Conservation (phyloP, 2,329 filamentous ascomycete species). For the Neurospora sp. region DNA sequence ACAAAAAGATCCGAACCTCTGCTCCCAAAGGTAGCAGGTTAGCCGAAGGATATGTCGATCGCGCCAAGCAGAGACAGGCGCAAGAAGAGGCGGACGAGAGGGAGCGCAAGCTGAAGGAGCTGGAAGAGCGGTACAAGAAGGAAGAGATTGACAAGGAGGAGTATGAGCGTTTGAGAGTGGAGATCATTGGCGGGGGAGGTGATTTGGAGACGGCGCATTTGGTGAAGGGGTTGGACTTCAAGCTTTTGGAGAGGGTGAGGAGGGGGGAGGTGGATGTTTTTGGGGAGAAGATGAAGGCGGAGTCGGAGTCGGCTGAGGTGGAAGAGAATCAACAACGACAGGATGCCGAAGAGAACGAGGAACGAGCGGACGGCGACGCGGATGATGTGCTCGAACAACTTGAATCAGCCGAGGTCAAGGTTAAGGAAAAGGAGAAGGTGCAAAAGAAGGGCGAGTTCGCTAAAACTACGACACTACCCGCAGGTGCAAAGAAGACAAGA, state of each 20-base stretch:
- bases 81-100: slow-evolving; percentile 43
- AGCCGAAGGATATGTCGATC: slow-evolving; percentile 74
- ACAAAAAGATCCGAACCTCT: slow-evolving; percentile 68
- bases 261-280: slow-evolving; percentile 57
- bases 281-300: slow-evolving; percentile 20
- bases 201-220: slow-evolving; percentile 74
- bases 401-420: slow-evolving; percentile 43
- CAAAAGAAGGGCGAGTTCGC: slow-evolving; percentile 55
- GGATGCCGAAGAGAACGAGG: slow-evolving; percentile 19
- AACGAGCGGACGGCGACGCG: slow-evolving; percentile 34
- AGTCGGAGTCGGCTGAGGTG: slow-evolving; percentile 18
- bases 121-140: slow-evolving; percentile 74
- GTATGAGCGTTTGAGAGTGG: slow-evolving; percentile 63
- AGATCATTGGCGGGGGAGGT: slow-evolving; percentile 63
- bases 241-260: slow-evolving; percentile 60
- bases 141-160: slow-evolving; percentile 73
- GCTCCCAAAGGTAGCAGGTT: slow-evolving; percentile 77
- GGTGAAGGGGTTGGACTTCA: slow-evolving; percentile 85
- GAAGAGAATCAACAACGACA: slow-evolving; percentile 42
- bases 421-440: slow-evolving; percentile 39
- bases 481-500: slow-evolving; percentile 51
- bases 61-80: slow-evolving; percentile 53
- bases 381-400: slow-evolving; percentile 59
- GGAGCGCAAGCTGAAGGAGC: slow-evolving; percentile 59
- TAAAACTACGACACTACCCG: slow-evolving; percentile 31